Base-by-base conservation (phyloP, 345 rosid genomes). In the Corchorus olitorius region DNA sequence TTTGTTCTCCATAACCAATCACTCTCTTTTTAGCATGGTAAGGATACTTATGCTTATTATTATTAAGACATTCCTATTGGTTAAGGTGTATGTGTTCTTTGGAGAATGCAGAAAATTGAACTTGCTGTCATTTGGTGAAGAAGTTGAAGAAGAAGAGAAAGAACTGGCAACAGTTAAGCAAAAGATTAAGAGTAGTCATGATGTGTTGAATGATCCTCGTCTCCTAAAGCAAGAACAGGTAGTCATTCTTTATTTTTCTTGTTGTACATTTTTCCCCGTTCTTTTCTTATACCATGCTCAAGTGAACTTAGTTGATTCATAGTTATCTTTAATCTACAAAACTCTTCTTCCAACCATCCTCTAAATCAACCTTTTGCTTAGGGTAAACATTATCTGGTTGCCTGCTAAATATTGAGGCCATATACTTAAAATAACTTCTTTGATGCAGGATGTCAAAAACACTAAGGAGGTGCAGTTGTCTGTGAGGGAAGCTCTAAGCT, bases 101-200 rank as follows among this genome's bases (percentile, higher is more conserved):
- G 77, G 73, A 65, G n/a, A 62, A 50, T 87, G 80, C 83, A 96
- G 98, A 83, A 92, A 93, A 81, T 84, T 94, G 83, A 94, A 87
- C 83, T 76, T 96, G 84, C 98, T 96, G 56, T 96, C 99, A 20
- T 94, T 94, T 61, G 99, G 99, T 65, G 99, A 96, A 77, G 99
- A 93, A 85, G 99, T 95, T 72, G 99, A 94, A 84, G 97, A 93
- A 82, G 98, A 93, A 78, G 97, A 92, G 84, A 96, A 91, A 78
- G 93, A 91, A 82, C 79, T 96, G 65, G 93, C 87, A 59, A 79
- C 84, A 55, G 85, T 84, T 11, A 91, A 91, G 81, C 88, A 87
- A 83, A 96, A 92, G 86, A 96, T 92, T 49, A 94, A 84, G 90
- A 96, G 97, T 83, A 94, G 99, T 81, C 98, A 96, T 76, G 98